Evolutionary conservation across 2,329 filamentous ascomycete species (phyloP), one percentile per base, ranked within the genome.

Genomic region (Ascochyta fabae): DNA sequence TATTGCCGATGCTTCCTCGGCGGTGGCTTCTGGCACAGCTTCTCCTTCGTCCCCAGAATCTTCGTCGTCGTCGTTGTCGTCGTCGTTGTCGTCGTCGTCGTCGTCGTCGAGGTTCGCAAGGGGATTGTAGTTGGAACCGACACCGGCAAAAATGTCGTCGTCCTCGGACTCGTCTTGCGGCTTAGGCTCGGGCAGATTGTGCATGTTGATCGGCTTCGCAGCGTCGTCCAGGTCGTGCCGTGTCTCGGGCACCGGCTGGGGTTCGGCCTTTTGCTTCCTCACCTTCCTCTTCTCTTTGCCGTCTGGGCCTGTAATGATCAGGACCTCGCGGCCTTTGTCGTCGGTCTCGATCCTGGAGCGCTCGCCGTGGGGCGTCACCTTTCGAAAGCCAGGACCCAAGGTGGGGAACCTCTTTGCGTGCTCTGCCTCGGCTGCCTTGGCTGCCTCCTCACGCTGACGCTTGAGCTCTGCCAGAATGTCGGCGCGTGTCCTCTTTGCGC

Each of bases 201-300:
- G 67, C 57, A 72, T 67, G 16, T 73, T 72, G 52, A 84, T 74
- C 3, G 81, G 68, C 31, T 71, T 81, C 43, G 79, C 77, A 3
- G 72, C 73, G 53, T 77, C 72, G 56, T 81, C 80, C 48, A 80
- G 69, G 12, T 79, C 77, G 52, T 77, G 73, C 10, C 78, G 71
- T 12, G 81, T 63, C n/a, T 71, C 70, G 58, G 61, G 67, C 19
- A 48, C 22, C 7, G 68, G 61, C 29, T 66, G 52, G 16, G 72
- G 69, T 13, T 70, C 70, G 75, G 75, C 41, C 55, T 70, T 75
- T 48, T 82, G 71, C 76, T 85, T 87, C 58, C 83, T 78, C 16
- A 85, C 78, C 68, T 86, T 88, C 58, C 83, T 79, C 72, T 88
- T 88, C 48, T 84, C 81, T 36, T 83, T 85, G 13, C 86, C 86